Percentiles rank a stretch among this genome's conserved stretches.
These are phyloP conservation scores for Protomyces gravidus DNA, from an alignment of 1,139 yeast species.

Conservation along the genomic window DNA sequence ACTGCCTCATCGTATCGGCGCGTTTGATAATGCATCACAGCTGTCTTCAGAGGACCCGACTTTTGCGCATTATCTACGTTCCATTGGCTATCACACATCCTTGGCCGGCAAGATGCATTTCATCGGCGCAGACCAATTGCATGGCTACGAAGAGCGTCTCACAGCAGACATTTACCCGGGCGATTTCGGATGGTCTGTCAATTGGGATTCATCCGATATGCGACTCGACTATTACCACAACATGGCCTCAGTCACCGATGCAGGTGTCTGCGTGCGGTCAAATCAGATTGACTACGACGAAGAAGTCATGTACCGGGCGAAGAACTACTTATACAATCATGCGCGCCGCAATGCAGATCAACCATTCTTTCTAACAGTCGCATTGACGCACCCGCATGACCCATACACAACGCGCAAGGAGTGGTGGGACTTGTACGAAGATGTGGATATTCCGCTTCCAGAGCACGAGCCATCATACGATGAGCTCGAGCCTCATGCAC, in stretches of 20 bases:
- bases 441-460: constrained; percentile 23
- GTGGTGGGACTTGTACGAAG: constrained; percentile 28
- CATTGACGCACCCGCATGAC: constrained; percentile 26
- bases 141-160: constrained; percentile 25
- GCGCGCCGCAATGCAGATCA: constrained; percentile 13
- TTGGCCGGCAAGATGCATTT: constrained; percentile 27
- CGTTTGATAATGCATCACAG: constrained; percentile 25
- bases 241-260: constrained; percentile 29
- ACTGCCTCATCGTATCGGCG: constrained; percentile 26
- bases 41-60: constrained; percentile 24
- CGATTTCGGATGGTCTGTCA: constrained; percentile 26
- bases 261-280: constrained; percentile 27
- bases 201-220: constrained; percentile 22
- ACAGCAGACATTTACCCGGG: constrained; percentile 27
- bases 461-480: constrained; percentile 12
- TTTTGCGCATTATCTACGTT: constrained; percentile 24
- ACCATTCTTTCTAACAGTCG: constrained; percentile 25
- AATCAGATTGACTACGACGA: constrained; percentile 27
- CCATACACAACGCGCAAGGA: constrained; percentile 27
- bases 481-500: constrained; percentile 26
- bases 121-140: constrained; percentile 27
- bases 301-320: constrained; percentile 28
- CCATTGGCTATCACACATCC: constrained; percentile 25
- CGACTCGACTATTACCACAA: constrained; percentile 26
- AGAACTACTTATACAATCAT: constrained; percentile 24